phyloP scores from a whole-genome alignment of 2,329 filamentous ascomycete species.

The Xylariaceae sp. region DNA sequence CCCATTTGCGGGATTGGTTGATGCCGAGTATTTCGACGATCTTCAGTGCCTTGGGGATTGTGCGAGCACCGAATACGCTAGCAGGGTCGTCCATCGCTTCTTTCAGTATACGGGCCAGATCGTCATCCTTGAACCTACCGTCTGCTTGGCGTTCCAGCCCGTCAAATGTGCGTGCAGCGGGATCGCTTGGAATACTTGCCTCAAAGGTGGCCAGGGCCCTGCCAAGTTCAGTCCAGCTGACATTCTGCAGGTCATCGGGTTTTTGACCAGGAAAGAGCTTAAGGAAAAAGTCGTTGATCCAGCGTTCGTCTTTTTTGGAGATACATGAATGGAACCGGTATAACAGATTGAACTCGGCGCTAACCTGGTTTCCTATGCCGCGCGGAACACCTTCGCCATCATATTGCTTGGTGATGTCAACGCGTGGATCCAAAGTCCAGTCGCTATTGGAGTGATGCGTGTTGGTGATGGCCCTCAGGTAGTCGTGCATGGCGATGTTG shows the following conservation, averaged over 20 bases:
- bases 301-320: conserved; percentile 56
- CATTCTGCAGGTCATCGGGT: conserved; percentile 24
- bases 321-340: conserved; percentile 64
- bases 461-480: conserved; percentile 58
- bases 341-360: conserved; percentile 63
- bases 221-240: conserved; percentile 25
- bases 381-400: conserved; percentile 45
- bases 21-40: conserved; percentile 61
- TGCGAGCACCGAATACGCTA: conserved; percentile 55
- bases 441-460: conserved; percentile 54
- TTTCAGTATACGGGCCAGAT: conserved; percentile 54
- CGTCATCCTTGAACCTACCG: conserved; percentile 53
- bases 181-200: conserved; percentile 39
- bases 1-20: conserved; percentile 58
- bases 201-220: conserved; percentile 35
- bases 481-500: conserved; percentile 56
- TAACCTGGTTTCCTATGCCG: conserved; percentile 63
- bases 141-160: conserved; percentile 44
- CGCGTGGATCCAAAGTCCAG: conserved; percentile 61
- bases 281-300: conserved; percentile 53
- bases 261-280: conserved; percentile 39
- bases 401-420: conserved; percentile 49
- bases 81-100: conserved; percentile 58
- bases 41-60: conserved; percentile 55
- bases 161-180: conserved; percentile 46